Evolutionary conservation across 106 monocot genomes (phyloP).

Genomic region (Amphibolis antarctica): DNA sequence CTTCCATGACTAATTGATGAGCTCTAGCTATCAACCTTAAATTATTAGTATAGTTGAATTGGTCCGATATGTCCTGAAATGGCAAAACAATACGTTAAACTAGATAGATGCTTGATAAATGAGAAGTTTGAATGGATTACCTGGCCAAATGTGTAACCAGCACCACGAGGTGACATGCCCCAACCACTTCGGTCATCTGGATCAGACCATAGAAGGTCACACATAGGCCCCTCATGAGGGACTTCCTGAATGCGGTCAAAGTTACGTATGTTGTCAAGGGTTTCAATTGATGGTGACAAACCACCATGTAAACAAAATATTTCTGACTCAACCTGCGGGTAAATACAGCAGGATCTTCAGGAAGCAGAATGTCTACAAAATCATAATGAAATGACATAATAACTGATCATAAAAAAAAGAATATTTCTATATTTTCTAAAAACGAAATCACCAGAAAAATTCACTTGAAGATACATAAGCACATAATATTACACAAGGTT

Average conservation of each 20-base stretch:
- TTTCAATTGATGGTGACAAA: constrained; percentile 76
- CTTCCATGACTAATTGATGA: constrained; percentile 93
- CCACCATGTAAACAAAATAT: constrained; percentile 66
- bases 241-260: constrained; percentile 83
- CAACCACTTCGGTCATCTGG: constrained; percentile 74
- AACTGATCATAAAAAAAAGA: too few species aligned
- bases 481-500: too few species aligned
- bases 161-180: constrained; percentile 88
- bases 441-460: too few species aligned
- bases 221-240: constrained; percentile 90
- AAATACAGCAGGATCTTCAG: background rate
- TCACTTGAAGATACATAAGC: too few species aligned
- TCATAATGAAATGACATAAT: too few species aligned
- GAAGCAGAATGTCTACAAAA: background rate
- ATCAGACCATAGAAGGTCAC: constrained; percentile 83
- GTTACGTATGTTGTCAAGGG: constrained; percentile 68
- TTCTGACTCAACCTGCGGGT: constrained; percentile 7
- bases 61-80: constrained; percentile 93
- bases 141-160: constrained; percentile 89
- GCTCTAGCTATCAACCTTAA: constrained; percentile 84
- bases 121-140: constrained; percentile 11
- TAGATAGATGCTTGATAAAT: background rate
- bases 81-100: background rate
- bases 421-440: too few species aligned
- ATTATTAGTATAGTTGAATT: constrained; percentile 78